phyloP scores from a whole-genome alignment of 1,284 basidiomycete genomes.

The Sparassis latifolia region DNA sequence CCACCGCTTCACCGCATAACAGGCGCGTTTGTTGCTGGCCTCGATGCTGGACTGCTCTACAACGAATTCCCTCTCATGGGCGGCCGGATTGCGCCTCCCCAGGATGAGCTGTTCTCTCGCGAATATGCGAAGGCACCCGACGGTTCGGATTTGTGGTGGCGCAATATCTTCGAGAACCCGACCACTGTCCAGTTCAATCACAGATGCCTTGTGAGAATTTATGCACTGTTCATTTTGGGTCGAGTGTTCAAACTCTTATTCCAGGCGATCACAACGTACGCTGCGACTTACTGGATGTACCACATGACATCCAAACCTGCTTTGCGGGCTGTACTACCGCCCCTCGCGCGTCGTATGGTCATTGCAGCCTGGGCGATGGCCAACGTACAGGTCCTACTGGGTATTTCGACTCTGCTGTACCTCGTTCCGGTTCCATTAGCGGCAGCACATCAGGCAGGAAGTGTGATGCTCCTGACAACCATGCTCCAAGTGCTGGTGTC shows the following conservation, averaged over 20 bases:
- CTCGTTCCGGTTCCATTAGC: conserved; percentile 92
- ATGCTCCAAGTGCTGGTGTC: conserved; percentile 75
- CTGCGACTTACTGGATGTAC: conserved; percentile 63
- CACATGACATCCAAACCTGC: conserved; percentile 45
- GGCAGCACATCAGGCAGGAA: conserved; percentile 92
- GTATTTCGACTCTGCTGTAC: conserved; percentile 89
- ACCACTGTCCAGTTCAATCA: conserved; percentile 98
- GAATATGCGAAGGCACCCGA: conserved; percentile 68
- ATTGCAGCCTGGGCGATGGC: conserved; percentile 76
- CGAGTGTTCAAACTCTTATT: background rate
- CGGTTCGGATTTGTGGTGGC: conserved; percentile 77
- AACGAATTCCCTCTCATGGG: conserved; percentile 99
- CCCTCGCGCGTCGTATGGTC: conserved; percentile 54
- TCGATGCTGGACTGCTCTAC: conserved; percentile 95
- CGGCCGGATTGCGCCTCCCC: conserved; percentile 76
- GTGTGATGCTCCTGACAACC: conserved; percentile 82
- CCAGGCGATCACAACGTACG: conserved; percentile 81
- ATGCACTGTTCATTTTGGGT: conserved; percentile 6
- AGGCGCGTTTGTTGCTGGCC: conserved; percentile 97
- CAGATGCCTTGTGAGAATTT: conserved; percentile 70
- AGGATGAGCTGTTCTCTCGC: conserved; percentile 76
- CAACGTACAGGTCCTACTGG: conserved; percentile 83
- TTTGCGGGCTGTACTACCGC: conserved; percentile 61
- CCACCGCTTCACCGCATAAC: conserved; percentile 5
- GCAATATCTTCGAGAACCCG: conserved; percentile 96